Evolutionary conservation across 2,329 filamentous ascomycete genomes (phyloP).

Genomic region (Scedosporium minutisporum): DNA sequence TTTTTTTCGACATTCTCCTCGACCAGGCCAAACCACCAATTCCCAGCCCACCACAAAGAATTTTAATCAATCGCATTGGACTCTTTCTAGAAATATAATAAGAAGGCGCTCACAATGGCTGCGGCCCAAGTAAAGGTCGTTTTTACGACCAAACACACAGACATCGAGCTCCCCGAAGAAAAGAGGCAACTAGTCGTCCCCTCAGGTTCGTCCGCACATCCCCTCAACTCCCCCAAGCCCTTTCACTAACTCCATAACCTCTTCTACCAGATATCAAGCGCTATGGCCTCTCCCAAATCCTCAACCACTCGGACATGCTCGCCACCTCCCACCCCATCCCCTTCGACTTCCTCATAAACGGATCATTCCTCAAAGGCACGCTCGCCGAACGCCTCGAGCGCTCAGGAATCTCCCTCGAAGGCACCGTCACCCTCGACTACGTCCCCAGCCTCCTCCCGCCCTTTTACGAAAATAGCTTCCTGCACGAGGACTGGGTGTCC

Average conservation of each 20-base stretch:
- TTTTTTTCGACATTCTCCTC: background rate
- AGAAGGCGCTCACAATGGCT: slow-evolving; percentile 7
- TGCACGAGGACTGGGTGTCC: slow-evolving; percentile 97
- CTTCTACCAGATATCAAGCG: slow-evolving; percentile 49
- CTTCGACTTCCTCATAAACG: slow-evolving; percentile 93
- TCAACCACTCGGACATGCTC: slow-evolving; percentile 65
- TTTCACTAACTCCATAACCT: background rate
- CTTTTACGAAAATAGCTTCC: slow-evolving; percentile 79
- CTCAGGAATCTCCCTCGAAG: slow-evolving; percentile 83
- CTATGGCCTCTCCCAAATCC: slow-evolving; percentile 60
- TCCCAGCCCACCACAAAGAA: background rate
- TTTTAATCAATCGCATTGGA: background rate
- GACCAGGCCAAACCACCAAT: background rate
- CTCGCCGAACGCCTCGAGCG: slow-evolving; percentile 82
- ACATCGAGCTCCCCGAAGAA: slow-evolving; percentile 52
- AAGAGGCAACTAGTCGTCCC: slow-evolving; percentile 55
- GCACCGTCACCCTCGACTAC: slow-evolving; percentile 81
- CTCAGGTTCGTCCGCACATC: slow-evolving; percentile 30
- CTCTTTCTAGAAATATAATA: background rate
- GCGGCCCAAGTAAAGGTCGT: slow-evolving; percentile 54
- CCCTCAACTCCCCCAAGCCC: slow-evolving; percentile 7
- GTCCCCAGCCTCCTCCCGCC: slow-evolving; percentile 86
- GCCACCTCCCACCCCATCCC: slow-evolving; percentile 57
- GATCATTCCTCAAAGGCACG: slow-evolving; percentile 78
- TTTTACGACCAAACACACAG: slow-evolving; percentile 54